Evolutionary conservation across 2,329 filamentous ascomycete genomes (phyloP).

Genomic region (Epichloe brachyelytri): DNA sequence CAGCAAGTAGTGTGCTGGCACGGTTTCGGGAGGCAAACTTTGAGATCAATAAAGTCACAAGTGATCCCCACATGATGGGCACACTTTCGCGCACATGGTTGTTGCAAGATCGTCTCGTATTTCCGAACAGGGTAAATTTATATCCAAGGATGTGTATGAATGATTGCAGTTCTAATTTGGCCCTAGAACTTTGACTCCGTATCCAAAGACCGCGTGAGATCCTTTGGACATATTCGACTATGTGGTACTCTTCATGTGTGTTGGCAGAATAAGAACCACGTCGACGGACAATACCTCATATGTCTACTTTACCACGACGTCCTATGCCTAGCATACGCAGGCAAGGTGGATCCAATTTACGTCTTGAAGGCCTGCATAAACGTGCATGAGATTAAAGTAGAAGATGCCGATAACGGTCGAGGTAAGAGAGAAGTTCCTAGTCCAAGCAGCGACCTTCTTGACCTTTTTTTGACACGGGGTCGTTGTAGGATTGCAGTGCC

Average conservation of each 20-base stretch:
- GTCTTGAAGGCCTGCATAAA: slow-evolving; percentile 63
- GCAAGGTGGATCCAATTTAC: slow-evolving; percentile 54
- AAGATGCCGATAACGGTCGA: slow-evolving; percentile 62
- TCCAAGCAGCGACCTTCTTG: neutral
- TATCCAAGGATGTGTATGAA: neutral
- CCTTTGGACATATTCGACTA: slow-evolving; percentile 66
- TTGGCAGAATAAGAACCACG: slow-evolving; percentile 57
- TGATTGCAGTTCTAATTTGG: neutral
- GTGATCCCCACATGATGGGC: slow-evolving; percentile 56
- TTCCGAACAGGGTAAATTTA: slow-evolving; percentile 52
- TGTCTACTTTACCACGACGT: slow-evolving; percentile 74
- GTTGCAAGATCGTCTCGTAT: slow-evolving; percentile 68
- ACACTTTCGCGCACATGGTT: slow-evolving; percentile 72
- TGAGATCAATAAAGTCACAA: slow-evolving; percentile 74
- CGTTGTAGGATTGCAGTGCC: slow-evolving; percentile 64
- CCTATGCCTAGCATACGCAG: slow-evolving; percentile 59
- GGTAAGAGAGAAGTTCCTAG: slow-evolving; percentile 30
- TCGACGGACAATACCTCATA: slow-evolving; percentile 71
- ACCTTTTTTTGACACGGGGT: neutral
- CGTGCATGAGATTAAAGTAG: slow-evolving; percentile 50
- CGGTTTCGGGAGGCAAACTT: slow-evolving; percentile 61
- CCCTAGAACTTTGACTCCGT: slow-evolving; percentile 34
- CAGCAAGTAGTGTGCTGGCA: slow-evolving; percentile 61
- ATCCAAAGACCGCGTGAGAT: slow-evolving; percentile 55
- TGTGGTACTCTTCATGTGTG: slow-evolving; percentile 77